Conservation (phyloP, 2,329 filamentous ascomycete species). For the Trichoderma sp. region DNA sequence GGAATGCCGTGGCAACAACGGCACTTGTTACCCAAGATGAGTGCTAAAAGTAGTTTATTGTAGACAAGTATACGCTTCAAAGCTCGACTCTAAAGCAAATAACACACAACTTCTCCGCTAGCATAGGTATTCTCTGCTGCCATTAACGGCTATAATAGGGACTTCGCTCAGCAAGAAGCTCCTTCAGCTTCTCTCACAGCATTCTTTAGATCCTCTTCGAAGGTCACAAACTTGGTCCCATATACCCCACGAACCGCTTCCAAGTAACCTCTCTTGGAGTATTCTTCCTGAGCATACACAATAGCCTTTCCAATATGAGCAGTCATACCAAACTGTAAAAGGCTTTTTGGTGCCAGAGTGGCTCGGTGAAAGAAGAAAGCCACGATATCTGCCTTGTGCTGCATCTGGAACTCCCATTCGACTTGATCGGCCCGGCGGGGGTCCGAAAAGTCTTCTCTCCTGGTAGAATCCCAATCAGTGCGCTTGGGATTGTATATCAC, state of each 20-base stretch:
- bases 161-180: background rate
- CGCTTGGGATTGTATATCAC: constrained; percentile 61
- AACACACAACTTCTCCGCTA: no score
- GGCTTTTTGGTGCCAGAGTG: constrained; percentile 57
- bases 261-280: constrained; percentile 63
- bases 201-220: constrained; percentile 44
- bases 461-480: constrained; percentile 56
- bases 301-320: constrained; percentile 48
- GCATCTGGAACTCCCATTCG: constrained; percentile 62
- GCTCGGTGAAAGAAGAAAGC: constrained; percentile 57
- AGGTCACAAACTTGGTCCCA: constrained; percentile 47
- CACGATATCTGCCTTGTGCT: constrained; percentile 55
- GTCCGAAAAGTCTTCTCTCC: constrained; percentile 52
- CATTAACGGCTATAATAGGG: background rate
- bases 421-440: constrained; percentile 55
- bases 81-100: background rate
- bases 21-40: no score
- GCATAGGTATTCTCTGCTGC: background rate
- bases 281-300: constrained; percentile 55
- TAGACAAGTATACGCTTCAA: background rate
- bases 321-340: constrained; percentile 62
- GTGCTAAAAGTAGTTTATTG: no score
- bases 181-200: constrained; percentile 35
- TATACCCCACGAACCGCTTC: constrained; percentile 56
- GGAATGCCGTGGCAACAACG: background rate